phyloP scores from a whole-genome alignment of 2,329 filamentous ascomycete species.

The Clarireedia paspali region DNA sequence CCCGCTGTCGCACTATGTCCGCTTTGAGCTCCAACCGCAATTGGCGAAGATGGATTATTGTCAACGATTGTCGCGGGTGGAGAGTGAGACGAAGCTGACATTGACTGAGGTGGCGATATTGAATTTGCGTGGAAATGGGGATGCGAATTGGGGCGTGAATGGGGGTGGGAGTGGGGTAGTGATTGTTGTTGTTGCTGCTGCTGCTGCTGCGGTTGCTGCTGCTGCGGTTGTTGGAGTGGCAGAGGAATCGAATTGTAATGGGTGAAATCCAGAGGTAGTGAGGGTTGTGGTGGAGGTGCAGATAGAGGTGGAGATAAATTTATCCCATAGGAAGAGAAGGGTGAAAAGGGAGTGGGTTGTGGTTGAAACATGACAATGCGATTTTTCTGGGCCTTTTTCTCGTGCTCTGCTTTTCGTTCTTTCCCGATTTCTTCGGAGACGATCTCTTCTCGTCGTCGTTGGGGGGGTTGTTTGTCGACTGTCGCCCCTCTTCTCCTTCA shows the following conservation, averaged over 20 bases:
- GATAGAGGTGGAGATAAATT: slow-evolving; percentile 8
- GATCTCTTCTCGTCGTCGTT: no score
- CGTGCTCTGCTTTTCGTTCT: not conserved
- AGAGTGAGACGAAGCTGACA: slow-evolving; percentile 15
- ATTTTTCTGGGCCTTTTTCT: not conserved
- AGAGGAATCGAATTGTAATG: not conserved
- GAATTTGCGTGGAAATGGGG: slow-evolving; percentile 5
- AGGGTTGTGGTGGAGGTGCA: slow-evolving; percentile 1
- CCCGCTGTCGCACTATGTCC: not conserved
- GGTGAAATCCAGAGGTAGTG: slow-evolving; percentile 6
- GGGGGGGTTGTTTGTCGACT: no score
- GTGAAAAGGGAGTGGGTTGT: slow-evolving; percentile 25
- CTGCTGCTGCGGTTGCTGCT: not conserved
- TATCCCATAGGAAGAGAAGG: slow-evolving; percentile 21
- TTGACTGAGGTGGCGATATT: not conserved
- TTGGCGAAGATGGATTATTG: not conserved
- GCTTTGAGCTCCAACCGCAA: not conserved
- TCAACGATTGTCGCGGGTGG: not conserved
- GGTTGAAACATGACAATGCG: slow-evolving; percentile 26
- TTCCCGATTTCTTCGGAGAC: not conserved
- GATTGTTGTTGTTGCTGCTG: not conserved
- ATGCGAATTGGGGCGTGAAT: not conserved
- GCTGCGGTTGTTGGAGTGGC: not conserved
- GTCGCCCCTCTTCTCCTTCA: no score
- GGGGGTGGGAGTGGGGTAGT: not conserved